Evolutionary conservation across 495 filamentous ascomycete species (phyloP), one percentile per base, ranked within the genome.

Genomic region (Hyaloscypha hepaticicola): DNA sequence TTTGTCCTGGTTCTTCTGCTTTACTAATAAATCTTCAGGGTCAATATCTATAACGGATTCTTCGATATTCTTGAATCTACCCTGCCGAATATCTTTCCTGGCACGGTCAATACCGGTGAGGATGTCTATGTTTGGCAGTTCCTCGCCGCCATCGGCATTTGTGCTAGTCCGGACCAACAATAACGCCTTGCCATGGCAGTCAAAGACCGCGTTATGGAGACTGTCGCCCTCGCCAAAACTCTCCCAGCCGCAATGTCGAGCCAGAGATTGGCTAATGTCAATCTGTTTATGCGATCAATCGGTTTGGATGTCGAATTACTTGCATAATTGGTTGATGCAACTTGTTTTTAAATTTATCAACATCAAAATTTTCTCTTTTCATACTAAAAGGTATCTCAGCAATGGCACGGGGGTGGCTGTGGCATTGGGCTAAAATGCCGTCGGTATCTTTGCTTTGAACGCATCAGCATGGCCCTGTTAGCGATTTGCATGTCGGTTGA

Each of bases 91-190:
- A 87, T 97, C 60, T 98, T 99, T 84, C 92, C 93, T 1, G 87
- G 88, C 21, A 86, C 88, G 6, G 90, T 94, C 66, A 90, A 87
- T 66, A 82, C 90, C n/a, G 88, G 88, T 53, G 90, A 95, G 63
- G 95, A 99, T 72, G 87, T 95, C 69, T 96, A 97, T 70, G 93
- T 97, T 19, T 99, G 95, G 95, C 93, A 97, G 75, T 97, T 98
- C 76, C 82, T 99, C 65, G 95, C 95, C 21, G 92, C 93, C 8
- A 88, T 96, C 64, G 95, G 95, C 49, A 92, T 96, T 66, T 92
- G 92, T 34, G 93, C 95, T 41, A 92, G 85, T 74, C 91, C 91
- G 8, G 90, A 94, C 61, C 95, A 98, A 75, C 96, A 99, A 76
- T 92, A 96, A 76, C 82, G 92, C 52, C 80, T 99, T 53, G 95